These are phyloP conservation scores for Microdochium bolleyi DNA, from an alignment of 2,329 filamentous ascomycete genomes.

Conservation along the genomic window DNA sequence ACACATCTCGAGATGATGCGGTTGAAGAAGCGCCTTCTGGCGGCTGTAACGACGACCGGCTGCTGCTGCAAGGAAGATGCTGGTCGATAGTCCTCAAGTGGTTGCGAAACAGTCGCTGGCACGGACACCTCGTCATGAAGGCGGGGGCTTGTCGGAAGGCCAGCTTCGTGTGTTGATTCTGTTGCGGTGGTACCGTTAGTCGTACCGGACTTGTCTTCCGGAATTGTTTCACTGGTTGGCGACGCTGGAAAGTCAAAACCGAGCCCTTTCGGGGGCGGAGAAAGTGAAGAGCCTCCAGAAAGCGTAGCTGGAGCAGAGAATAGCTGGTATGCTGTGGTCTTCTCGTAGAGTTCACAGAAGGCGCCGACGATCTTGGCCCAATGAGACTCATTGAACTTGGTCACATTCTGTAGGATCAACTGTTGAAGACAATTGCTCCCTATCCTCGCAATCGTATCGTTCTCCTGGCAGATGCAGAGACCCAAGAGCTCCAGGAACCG, in stretches of 20 bases:
- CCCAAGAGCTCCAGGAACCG: conserved; percentile 92
- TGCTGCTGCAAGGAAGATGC: conserved; percentile 72
- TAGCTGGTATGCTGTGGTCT: conserved; percentile 88
- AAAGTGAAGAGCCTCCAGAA: conserved; percentile 37
- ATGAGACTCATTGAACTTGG: conserved; percentile 78
- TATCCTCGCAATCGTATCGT: conserved; percentile 95
- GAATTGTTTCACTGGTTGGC: conserved; percentile 24
- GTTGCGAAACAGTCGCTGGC: conserved; percentile 28
- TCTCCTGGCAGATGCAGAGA: conserved; percentile 97
- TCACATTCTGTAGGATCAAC: conserved; percentile 91
- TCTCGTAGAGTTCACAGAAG: conserved; percentile 91
- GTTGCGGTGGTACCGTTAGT: conserved; percentile 47
- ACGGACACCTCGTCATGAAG: conserved; percentile 9
- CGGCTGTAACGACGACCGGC: conserved; percentile 84
- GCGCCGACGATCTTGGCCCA: conserved; percentile 93
- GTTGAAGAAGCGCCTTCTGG: conserved; percentile 93
- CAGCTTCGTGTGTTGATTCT: conserved; percentile 17
- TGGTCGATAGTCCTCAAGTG: conserved; percentile 82
- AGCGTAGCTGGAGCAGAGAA: conserved; percentile 72
- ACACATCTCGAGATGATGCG: conserved; percentile 99
- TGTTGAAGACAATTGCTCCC: conserved; percentile 98
- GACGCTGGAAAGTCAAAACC: conserved; percentile 39
- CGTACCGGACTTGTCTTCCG: conserved; percentile 50
- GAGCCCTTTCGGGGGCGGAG: conserved; percentile 44
- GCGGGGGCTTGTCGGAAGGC: conserved; percentile 9